Conservation (phyloP, 495 filamentous ascomycete species). For the Sordaria brevicollis region DNA sequence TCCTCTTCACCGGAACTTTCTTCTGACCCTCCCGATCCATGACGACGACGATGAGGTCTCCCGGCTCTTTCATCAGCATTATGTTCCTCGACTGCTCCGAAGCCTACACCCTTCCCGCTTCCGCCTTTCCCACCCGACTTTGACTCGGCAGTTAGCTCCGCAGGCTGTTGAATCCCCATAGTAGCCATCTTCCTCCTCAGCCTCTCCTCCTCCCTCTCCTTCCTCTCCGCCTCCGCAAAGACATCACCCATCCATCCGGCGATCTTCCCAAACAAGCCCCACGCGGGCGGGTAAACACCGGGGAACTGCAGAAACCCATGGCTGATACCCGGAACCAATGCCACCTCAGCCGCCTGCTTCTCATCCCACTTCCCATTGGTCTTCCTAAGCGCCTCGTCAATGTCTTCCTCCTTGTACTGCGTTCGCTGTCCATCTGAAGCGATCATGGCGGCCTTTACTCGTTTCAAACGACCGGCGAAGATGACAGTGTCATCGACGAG, state of each 20-base stretch:
- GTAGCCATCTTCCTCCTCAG: conserved; percentile 12
- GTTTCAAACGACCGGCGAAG: conserved; percentile 76
- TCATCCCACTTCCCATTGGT: conserved; percentile 50
- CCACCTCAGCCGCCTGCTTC: conserved; percentile 68
- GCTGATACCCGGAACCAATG: conserved; percentile 73
- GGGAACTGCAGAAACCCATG: conserved; percentile 94
- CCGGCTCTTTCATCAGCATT: conserved; percentile 2
- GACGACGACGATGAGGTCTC: conserved; percentile 28
- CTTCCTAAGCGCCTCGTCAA: not conserved
- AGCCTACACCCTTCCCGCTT: not conserved
- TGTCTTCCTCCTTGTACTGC: conserved; percentile 22
- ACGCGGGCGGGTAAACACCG: conserved; percentile 72
- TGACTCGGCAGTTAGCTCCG: conserved; percentile 5
- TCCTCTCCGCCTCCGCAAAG: conserved; percentile 41
- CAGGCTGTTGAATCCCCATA: too few relatives aligned
- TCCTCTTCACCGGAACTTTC: conserved; percentile 39
- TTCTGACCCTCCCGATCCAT: conserved; percentile 51
- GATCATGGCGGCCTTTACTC: conserved; percentile 61
- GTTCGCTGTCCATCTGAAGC: conserved; percentile 16
- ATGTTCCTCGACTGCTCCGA: not conserved
- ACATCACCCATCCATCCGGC: conserved; percentile 67
- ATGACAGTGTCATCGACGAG: conserved; percentile 95
- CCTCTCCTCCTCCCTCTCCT: conserved; percentile 16
- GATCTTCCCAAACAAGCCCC: conserved; percentile 67
- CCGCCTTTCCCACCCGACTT: not conserved